Conservation (phyloP, 495 filamentous ascomycete genomes). For the Monascus purpureus region DNA sequence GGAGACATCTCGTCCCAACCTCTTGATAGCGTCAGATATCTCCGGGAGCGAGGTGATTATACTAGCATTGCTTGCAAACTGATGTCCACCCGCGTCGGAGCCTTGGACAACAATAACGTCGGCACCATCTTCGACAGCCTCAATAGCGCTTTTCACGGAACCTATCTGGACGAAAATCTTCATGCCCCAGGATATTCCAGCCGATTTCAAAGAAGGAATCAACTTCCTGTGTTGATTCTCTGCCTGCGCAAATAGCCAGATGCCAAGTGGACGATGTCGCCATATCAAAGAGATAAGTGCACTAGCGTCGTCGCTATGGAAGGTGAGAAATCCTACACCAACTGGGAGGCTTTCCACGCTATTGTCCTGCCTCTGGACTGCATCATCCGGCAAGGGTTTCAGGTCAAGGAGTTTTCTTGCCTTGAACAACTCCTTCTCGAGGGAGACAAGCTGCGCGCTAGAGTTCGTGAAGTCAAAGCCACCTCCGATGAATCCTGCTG, state of each 20-base stretch:
- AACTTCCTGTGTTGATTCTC: constrained; percentile 29
- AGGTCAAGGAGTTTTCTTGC: constrained; percentile 14
- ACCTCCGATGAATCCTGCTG: constrained; percentile 33
- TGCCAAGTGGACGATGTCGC: constrained; percentile 37
- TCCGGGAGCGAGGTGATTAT: constrained; percentile 45
- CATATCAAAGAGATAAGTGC: constrained; percentile 50
- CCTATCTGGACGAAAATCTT: constrained; percentile 60
- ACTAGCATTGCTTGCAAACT: constrained; percentile 39
- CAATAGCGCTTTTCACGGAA: constrained; percentile 40
- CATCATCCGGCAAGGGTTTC: no score
- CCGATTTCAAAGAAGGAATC: no score
- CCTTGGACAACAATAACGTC: constrained; percentile 66
- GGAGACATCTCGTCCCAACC: constrained; percentile 26
- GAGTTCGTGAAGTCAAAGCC: constrained; percentile 20
- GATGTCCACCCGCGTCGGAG: constrained; percentile 62
- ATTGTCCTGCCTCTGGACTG: no score
- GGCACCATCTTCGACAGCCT: constrained; percentile 31
- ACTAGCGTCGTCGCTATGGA: constrained; percentile 37
- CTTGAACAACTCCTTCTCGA: constrained; percentile 14
- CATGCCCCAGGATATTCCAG: constrained; percentile 22
- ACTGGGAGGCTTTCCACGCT: constrained; percentile 45
- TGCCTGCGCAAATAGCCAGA: constrained; percentile 43
- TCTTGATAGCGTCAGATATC: constrained; percentile 39
- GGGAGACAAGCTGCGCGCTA: constrained; percentile 17
- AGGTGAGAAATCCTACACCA: constrained; percentile 49